These are phyloP conservation scores for Ophiostoma pallidulum DNA, from an alignment of 2,329 filamentous ascomycete genomes.

Conservation along the genomic window DNA sequence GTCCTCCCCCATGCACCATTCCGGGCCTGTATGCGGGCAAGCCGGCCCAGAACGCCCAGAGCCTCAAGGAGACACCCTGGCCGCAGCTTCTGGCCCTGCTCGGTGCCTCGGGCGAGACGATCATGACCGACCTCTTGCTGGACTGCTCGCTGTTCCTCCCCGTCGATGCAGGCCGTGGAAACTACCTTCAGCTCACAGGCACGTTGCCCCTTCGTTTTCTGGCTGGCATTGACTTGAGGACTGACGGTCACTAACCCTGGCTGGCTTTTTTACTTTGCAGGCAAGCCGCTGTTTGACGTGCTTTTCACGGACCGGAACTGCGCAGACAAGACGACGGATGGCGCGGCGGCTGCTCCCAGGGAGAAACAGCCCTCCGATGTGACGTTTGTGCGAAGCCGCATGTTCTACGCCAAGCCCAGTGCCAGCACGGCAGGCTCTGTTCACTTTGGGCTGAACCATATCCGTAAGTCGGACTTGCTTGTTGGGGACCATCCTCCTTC, in stretches of 20 bases:
- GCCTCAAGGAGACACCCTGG: conserved; percentile 65
- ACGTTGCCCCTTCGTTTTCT: conserved; percentile 21
- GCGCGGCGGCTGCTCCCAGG: not conserved
- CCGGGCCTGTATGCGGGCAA: conserved; percentile 56
- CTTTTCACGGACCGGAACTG: not conserved
- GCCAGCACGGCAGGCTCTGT: conserved; percentile 59
- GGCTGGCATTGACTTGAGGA: too few species aligned
- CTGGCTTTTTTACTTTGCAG: too few species aligned
- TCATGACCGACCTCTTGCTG: conserved; percentile 69
- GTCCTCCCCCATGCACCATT: conserved; percentile 35
- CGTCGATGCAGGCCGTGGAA: conserved; percentile 49
- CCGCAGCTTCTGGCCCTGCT: conserved; percentile 62
- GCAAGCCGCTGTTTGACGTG: conserved; percentile 12
- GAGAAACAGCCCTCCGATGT: conserved; percentile 45
- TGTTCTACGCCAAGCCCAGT: conserved; percentile 72
- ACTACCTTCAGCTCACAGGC: conserved; percentile 75
- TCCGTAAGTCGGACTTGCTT: conserved; percentile 49
- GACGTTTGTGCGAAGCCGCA: conserved; percentile 67
- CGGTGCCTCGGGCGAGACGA: conserved; percentile 62
- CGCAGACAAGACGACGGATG: too few species aligned
- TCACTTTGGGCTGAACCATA: conserved; percentile 67
- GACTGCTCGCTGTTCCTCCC: conserved; percentile 67
- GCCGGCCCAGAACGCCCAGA: conserved; percentile 60
- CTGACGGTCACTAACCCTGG: too few species aligned
- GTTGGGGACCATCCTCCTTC: not conserved